Percentiles rank a stretch among this genome's conserved stretches.
Evolutionary conservation across 345 rosid genomes (phyloP).

Genomic region (Gossypium herbaceum): DNA sequence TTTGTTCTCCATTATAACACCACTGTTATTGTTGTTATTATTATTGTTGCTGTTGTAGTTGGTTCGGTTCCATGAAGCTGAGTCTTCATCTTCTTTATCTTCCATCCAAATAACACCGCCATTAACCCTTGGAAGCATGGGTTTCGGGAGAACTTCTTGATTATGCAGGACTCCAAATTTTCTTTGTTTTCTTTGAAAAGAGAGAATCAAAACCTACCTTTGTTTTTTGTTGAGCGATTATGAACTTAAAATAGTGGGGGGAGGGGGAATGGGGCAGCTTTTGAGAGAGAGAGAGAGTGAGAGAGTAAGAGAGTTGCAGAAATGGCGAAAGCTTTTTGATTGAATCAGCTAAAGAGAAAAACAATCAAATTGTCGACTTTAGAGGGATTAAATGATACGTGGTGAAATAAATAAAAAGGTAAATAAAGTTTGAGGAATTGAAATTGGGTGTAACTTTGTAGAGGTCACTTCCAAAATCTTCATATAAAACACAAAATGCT

Average conservation of each 20-base stretch:
- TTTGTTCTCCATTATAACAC: constrained; percentile 24
- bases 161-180: constrained; percentile 4
- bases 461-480: too few relatives aligned
- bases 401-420: too few relatives aligned
- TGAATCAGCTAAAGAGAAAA: constrained; percentile 9
- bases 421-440: too few relatives aligned
- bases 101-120: constrained; percentile 34
- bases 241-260: neutral
- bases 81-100: constrained; percentile 34
- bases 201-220: neutral
- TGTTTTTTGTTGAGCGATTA: neutral
- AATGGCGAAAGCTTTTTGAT: constrained; percentile 31
- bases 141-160: neutral
- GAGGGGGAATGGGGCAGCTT: neutral
- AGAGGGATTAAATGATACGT: neutral
- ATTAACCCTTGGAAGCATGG: constrained; percentile 39
- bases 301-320: constrained; percentile 35
- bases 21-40: constrained; percentile 12
- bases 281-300: neutral
- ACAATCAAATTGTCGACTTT: neutral
- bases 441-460: too few relatives aligned
- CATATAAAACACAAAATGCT: too few relatives aligned
- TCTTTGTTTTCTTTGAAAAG: constrained; percentile 18
- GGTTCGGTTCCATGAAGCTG: constrained; percentile 30
- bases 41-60: constrained; percentile 13